Base-by-base conservation (phyloP, 1,284 basidiomycete species). In the Afroboletus lepidellus region DNA sequence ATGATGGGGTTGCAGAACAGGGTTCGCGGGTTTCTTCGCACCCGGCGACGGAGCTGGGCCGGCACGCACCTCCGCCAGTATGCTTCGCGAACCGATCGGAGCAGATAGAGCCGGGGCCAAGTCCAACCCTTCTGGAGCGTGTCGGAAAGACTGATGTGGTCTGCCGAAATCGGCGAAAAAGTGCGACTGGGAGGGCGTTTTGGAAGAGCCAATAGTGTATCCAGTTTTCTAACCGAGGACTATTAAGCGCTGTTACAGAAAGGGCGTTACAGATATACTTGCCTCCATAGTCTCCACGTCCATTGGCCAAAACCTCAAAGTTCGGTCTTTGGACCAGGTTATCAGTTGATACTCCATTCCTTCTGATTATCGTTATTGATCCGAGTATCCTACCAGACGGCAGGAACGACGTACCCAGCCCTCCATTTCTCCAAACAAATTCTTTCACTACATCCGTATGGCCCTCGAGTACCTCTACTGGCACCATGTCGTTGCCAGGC, bases 261-360 rank as follows among this genome's bases (percentile, higher is more conserved):
- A 12, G 18, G 3, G 16, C 2, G 9, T 6, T 7, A 30, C 46
- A 12, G 13, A 41, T 18, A 45, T 37, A 53, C 65, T 32, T 61
- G 79, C 87, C 75, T 85, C 77, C 74, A 90, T 84, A 24, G 80
- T 78, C 38, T 90, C 86, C 1, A 76, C 71, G 44, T 86, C 81
- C 5, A 98, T 77, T 0, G 94, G 94, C 92, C 94, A 98, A 60
- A 98, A 90, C 9, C 93, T 77, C 32, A 99, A 73, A 0, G 91
- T 96, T 39, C 93, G 83, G 65, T 98, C 97, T 69, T 95, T 96
- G 2, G 92, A 92, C 96, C 95, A 98, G 0, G 95, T 98, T 46
- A 99, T 92, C 3, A 99, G 78, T 67, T 97, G 94, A 69, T 94
- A 95, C 53, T 90, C 85, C 9, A 84, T 79, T 65, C 83, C 80